Conservation (phyloP, 1,284 basidiomycete genomes). For the Coniferiporia sulphurascens region DNA sequence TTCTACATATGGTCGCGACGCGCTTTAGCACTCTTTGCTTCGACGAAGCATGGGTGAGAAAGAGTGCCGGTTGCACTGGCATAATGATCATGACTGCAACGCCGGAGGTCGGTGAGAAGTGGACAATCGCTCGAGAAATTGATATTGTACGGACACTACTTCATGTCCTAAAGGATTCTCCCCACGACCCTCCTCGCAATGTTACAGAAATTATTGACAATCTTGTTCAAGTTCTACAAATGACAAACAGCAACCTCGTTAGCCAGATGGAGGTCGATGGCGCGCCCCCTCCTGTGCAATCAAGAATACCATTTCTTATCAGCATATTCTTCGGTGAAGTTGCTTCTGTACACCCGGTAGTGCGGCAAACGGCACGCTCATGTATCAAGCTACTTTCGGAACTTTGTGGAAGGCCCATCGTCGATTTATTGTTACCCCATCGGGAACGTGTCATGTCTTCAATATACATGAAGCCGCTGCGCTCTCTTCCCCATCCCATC, state of each 20-base stretch:
- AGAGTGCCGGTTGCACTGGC: slow-evolving; percentile 83
- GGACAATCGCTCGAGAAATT: slow-evolving; percentile 86
- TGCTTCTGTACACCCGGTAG: slow-evolving; percentile 81
- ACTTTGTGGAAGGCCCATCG: slow-evolving; percentile 66
- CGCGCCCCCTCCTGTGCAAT: slow-evolving; percentile 33
- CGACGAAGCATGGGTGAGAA: slow-evolving; percentile 84
- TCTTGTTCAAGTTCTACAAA: slow-evolving; percentile 71
- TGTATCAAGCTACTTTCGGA: slow-evolving; percentile 82
- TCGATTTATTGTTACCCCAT: slow-evolving; percentile 81
- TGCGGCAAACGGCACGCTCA: slow-evolving; percentile 80
- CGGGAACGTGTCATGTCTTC: slow-evolving; percentile 84
- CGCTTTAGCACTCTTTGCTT: slow-evolving; percentile 82
- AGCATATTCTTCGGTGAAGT: slow-evolving; percentile 90
- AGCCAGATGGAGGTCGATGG: slow-evolving; percentile 26
- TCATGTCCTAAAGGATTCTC: slow-evolving; percentile 95
- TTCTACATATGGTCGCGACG: slow-evolving; percentile 74
- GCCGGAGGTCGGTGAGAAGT: slow-evolving; percentile 69
- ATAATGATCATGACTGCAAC: slow-evolving; percentile 75
- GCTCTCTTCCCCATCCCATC: slow-evolving; percentile 91
- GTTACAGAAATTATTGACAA: slow-evolving; percentile 79
- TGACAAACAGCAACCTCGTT: slow-evolving; percentile 56
- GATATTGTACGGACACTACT: slow-evolving; percentile 91
- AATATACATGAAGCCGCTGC: slow-evolving; percentile 95
- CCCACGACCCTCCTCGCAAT: slow-evolving; percentile 83
- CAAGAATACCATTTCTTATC: slow-evolving; percentile 57